These are phyloP conservation scores for Lotus japonicus DNA, from an alignment of 306 rosid genomes.

Conservation along the genomic window DNA sequence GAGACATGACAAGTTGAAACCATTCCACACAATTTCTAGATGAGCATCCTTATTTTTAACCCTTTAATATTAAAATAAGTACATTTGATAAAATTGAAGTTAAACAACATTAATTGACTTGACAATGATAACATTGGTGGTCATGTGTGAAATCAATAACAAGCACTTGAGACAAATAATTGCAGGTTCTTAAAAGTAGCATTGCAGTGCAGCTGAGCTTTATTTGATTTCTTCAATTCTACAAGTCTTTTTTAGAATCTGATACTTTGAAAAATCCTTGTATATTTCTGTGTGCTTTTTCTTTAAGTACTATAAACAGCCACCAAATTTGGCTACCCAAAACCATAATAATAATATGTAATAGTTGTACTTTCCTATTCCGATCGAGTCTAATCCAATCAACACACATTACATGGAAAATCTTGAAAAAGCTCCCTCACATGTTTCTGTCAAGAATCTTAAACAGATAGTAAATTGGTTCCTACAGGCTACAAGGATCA, in stretches of 20 bases:
- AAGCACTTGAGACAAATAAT: neutral
- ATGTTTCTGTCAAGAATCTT: neutral
- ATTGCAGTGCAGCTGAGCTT: neutral
- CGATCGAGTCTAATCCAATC: neutral
- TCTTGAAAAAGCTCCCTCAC: neutral
- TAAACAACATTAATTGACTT: too few relatives aligned
- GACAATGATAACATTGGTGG: too few relatives aligned
- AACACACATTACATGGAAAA: neutral
- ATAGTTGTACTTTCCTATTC: too few relatives aligned
- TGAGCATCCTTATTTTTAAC: neutral
- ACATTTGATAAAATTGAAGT: too few relatives aligned
- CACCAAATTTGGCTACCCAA: neutral
- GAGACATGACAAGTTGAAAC: neutral
- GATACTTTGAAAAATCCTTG: slow-evolving; percentile 4
- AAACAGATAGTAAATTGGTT: neutral
- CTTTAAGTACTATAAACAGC: neutral
- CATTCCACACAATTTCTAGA: neutral
- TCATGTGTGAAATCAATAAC: too few relatives aligned
- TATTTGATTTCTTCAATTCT: neutral
- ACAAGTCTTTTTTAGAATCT: slow-evolving; percentile 21
- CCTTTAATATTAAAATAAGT: neutral
- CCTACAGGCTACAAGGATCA: neutral
- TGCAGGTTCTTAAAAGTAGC: too few relatives aligned
- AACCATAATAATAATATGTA: neutral
- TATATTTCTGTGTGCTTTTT: neutral